A percentile compares a stretch with the other conserved stretches of the same genome.
These are phyloP conservation scores for Rhizopus sp. DNA, from an alignment of 371 early-diverging fungal species.

Conservation along the genomic window DNA sequence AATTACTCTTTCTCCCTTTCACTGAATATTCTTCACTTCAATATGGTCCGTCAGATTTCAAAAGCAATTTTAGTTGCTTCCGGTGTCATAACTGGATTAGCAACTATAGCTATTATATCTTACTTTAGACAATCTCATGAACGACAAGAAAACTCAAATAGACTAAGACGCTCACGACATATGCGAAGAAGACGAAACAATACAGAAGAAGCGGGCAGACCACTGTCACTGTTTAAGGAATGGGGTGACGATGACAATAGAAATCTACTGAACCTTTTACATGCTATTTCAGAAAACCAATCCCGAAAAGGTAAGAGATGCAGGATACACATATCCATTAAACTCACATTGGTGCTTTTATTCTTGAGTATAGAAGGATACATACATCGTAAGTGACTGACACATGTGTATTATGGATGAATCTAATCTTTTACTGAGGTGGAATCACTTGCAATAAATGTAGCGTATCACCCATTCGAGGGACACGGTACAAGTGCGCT, in stretches of 20 bases:
- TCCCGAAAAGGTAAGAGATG: slow-evolving; percentile 71
- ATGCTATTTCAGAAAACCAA: slow-evolving; percentile 88
- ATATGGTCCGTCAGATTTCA: slow-evolving; percentile 21
- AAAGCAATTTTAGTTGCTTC: slow-evolving; percentile 19
- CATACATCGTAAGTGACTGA: slow-evolving; percentile 66
- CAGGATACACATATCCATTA: no score
- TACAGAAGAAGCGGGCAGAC: slow-evolving; percentile 36
- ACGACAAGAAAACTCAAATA: slow-evolving; percentile 3
- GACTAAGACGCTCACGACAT: slow-evolving; percentile 36
- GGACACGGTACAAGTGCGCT: slow-evolving; percentile 90
- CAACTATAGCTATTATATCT: slow-evolving; percentile 16
- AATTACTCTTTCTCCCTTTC: neutral
- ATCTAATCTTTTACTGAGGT: slow-evolving; percentile 39
- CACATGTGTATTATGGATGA: neutral
- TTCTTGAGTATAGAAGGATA: slow-evolving; percentile 62
- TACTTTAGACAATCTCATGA: slow-evolving; percentile 5
- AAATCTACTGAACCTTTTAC: slow-evolving; percentile 75
- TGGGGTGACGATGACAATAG: slow-evolving; percentile 59
- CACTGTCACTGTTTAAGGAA: slow-evolving; percentile 34
- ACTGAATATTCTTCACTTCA: slow-evolving; percentile 1
- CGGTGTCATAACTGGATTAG: slow-evolving; percentile 24
- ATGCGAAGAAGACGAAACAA: slow-evolving; percentile 34
- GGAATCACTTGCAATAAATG: slow-evolving; percentile 95
- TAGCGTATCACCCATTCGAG: slow-evolving; percentile 82
- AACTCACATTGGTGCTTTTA: neutral